Percentiles rank a stretch among this genome's conserved stretches.
These are phyloP conservation scores for Sclerotinia spermophila DNA, from an alignment of 2,329 filamentous ascomycete species.

Conservation along the genomic window DNA sequence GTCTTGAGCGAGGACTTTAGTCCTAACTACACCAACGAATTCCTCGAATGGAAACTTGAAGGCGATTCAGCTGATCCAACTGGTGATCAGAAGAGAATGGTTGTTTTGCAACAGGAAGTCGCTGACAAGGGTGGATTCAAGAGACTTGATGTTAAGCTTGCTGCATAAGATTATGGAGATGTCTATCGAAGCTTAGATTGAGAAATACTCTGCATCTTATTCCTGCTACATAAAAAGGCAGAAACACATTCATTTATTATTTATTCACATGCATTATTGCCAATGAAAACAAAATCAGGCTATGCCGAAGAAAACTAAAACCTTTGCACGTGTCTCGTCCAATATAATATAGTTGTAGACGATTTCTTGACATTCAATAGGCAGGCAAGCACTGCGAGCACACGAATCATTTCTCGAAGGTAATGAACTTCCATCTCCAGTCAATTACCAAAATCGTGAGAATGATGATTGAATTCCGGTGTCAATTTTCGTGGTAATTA, in stretches of 20 bases:
- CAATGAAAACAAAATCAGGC: not conserved
- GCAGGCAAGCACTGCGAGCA: not conserved
- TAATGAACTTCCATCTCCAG: not conserved
- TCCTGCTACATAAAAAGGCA: not conserved
- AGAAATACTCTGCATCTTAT: not conserved
- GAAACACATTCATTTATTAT: not conserved
- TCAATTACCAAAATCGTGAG: not conserved
- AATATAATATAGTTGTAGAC: not conserved
- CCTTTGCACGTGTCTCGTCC: not conserved
- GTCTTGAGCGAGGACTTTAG: conserved; percentile 60
- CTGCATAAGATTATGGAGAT: conserved; percentile 19
- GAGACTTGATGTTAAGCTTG: conserved; percentile 40
- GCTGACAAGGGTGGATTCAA: conserved; percentile 63
- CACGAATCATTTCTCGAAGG: not conserved
- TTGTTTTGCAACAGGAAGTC: conserved; percentile 62
- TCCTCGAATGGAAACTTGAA: conserved; percentile 62
- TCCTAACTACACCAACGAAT: conserved; percentile 74
- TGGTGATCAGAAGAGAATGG: conserved; percentile 74
- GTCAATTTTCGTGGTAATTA: not conserved
- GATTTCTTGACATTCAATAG: not conserved
- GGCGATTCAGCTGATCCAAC: conserved; percentile 62
- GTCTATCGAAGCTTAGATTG: not conserved
- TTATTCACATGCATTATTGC: not conserved
- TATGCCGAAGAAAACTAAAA: not conserved
- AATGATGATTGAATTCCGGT: not conserved